Evolutionary conservation across 2,329 filamentous ascomycete species (phyloP), one percentile per base, ranked within the genome.

Genomic region (Venturia oleaginea): DNA sequence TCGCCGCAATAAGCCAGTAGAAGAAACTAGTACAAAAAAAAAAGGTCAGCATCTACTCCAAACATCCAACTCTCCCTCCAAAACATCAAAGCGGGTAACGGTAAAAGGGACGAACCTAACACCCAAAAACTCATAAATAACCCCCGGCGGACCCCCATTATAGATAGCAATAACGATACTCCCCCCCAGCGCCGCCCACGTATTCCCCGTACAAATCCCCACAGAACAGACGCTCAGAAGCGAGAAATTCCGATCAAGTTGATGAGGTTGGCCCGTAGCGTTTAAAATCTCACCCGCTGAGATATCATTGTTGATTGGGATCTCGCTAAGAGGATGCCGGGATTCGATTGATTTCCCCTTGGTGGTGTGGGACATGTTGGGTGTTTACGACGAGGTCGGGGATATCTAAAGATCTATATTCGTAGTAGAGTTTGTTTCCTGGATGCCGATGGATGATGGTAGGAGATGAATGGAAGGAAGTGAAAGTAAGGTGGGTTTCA

Each of bases 1-100:
- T 81, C 7, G 79, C 76, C 42, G 77, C 78, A 64, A 83, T 76
- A 68, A 81, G 74, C 70, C 77, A 79, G 70, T 83, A 83, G 71
- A 80, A 81, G 43, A 80, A 69, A 1, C n/a, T n/a, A n/a, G n/a
- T n/a, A n/a, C n/a, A n/a, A n/a, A n/a, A n/a, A n/a, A n/a, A n/a
- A n/a, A n/a, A n/a, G n/a, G n/a, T n/a, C n/a, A n/a, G n/a, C n/a
- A n/a, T n/a, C n/a, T n/a, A n/a, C n/a, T n/a, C n/a, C n/a, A n/a
- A n/a, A n/a, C n/a, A n/a, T n/a, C n/a, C n/a, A n/a, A n/a, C n/a
- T n/a, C n/a, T n/a, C n/a, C n/a, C n/a, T n/a, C n/a, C n/a, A n/a
- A n/a, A n/a, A n/a, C n/a, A n/a, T n/a, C n/a, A n/a, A n/a, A n/a
- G n/a, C n/a, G n/a, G n/a, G n/a, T n/a, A n/a, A n/a, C n/a, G n/a